Base-by-base conservation (phyloP, 2,329 filamentous ascomycete species). In the Stemphylium vesicarium region DNA sequence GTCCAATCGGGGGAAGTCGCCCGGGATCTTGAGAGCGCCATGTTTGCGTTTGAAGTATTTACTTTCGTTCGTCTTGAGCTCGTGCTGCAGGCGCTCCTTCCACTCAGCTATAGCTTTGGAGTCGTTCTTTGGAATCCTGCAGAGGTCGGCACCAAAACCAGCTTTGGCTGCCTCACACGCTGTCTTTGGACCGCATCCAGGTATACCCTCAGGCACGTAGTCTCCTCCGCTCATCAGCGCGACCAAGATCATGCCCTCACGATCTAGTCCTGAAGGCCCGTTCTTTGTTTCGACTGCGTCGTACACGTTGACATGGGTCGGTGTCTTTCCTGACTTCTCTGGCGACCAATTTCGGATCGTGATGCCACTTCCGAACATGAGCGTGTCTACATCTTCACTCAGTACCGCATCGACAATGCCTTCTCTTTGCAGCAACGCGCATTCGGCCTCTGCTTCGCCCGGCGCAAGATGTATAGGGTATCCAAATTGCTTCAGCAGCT, bases 141-240 rank as follows among this genome's bases (percentile, higher is more conserved):
- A 94, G 4, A 98, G 78, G 32, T 88, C 85, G 53, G 82, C 84
- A 2, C 94, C 95, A 74, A 94, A 98, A 0, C 93, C 92, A 47
- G 92, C 95, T 66, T 86, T 86, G 31, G 93, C 93, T 49, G 95
- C 96, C 72, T 97, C 92, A 63, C 90, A 95, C 0, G 95, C 94
- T 10, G 93, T 81, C 70, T 94, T 96, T 43, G 92, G 86, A 1
- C 95, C 95, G 65, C 93, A 96, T 4, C 91, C 90, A 0, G 90
- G 87, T 13, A 99, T 88, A 0, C 95, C 95, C 50, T 92, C 90
- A 0, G 93, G 91, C 0, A 94, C 81, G 66, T 99, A 99, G 75
- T 99, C 95, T 6, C 95, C 95, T 6, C 95, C 95, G 64, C 93
- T 97, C 84, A 99, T 92, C 58, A 99, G 79, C 0, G 95, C 95